Percentiles rank a stretch among this genome's conserved stretches.
These are phyloP conservation scores for Ogataea wickerhamii DNA, from an alignment of 805 yeast genomes.

Conservation along the genomic window DNA sequence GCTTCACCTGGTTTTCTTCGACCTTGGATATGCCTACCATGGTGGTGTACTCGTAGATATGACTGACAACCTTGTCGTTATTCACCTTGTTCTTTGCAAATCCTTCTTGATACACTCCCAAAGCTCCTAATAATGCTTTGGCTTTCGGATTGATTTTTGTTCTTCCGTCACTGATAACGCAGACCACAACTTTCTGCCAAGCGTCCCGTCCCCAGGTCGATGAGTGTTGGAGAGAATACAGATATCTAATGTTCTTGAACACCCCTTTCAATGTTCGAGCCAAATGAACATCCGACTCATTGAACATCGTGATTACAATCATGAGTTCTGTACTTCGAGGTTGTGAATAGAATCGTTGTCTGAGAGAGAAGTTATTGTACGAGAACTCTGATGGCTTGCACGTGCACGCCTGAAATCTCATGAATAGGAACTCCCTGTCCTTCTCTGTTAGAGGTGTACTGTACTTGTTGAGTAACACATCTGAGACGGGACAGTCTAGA, in stretches of 20 bases:
- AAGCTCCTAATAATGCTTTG: conserved; percentile 72
- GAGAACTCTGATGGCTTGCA: conserved; percentile 79
- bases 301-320: conserved; percentile 86
- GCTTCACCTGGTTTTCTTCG: conserved; percentile 52
- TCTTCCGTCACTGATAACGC: conserved; percentile 90
- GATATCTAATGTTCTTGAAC: conserved; percentile 77
- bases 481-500: conserved; percentile 86
- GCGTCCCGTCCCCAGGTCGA: conserved; percentile 91
- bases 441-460: conserved; percentile 40
- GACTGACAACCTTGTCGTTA: conserved; percentile 76
- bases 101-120: conserved; percentile 94
- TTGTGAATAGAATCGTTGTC: conserved; percentile 74
- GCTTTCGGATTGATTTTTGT: conserved; percentile 76
- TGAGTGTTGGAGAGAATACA: conserved; percentile 59
- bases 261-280: conserved; percentile 89
- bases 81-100: conserved; percentile 90
- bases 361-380: conserved; percentile 62
- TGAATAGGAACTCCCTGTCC: conserved; percentile 65
- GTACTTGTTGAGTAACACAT: conserved; percentile 53
- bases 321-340: conserved; percentile 83
- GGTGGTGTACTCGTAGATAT: conserved; percentile 90
- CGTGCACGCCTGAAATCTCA: conserved; percentile 94
- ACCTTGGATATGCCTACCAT: conserved; percentile 79
- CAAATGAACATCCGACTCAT: conserved; percentile 77
- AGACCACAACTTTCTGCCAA: conserved; percentile 91